Conservation (phyloP, 2,329 filamentous ascomycete species). For the Tolypocladium ovalisporum region DNA sequence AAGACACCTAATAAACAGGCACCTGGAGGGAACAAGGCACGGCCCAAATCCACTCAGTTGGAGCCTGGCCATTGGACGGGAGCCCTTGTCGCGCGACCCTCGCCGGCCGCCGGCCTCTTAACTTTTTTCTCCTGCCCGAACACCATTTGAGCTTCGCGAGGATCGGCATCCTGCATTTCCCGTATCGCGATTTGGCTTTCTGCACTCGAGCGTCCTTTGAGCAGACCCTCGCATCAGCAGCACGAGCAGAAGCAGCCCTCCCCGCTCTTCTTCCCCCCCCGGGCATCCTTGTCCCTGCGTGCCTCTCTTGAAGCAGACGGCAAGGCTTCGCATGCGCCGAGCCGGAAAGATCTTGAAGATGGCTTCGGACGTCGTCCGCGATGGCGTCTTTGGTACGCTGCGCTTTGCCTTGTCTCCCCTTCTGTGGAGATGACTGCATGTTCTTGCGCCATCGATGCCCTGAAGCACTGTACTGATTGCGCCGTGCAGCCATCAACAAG, state of each 20-base stretch:
- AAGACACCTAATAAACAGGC: neutral
- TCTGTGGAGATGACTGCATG: neutral
- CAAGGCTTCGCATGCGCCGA: conserved; percentile 18
- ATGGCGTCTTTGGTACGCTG: conserved; percentile 46
- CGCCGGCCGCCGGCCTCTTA: neutral
- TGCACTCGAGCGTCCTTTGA: neutral
- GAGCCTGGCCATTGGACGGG: neutral
- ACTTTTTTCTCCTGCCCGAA: neutral
- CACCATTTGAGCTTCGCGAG: neutral
- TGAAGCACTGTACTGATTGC: neutral
- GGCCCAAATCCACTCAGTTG: neutral
- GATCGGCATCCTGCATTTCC: neutral
- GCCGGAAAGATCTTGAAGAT: conserved; percentile 31
- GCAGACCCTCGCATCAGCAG: neutral
- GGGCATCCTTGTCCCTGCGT: neutral
- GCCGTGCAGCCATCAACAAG: conserved; percentile 72
- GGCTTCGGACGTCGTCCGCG: conserved; percentile 40
- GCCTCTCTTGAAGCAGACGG: neutral
- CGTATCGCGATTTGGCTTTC: neutral
- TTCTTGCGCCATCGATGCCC: neutral
- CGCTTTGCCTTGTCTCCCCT: conserved; percentile 2
- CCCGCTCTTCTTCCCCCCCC: neutral
- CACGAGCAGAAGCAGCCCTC: neutral
- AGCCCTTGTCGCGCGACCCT: neutral
- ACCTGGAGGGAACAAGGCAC: neutral